These are phyloP conservation scores for Apophysomyces ossiformis DNA, from an alignment of 371 early-diverging fungal species.

Conservation along the genomic window DNA sequence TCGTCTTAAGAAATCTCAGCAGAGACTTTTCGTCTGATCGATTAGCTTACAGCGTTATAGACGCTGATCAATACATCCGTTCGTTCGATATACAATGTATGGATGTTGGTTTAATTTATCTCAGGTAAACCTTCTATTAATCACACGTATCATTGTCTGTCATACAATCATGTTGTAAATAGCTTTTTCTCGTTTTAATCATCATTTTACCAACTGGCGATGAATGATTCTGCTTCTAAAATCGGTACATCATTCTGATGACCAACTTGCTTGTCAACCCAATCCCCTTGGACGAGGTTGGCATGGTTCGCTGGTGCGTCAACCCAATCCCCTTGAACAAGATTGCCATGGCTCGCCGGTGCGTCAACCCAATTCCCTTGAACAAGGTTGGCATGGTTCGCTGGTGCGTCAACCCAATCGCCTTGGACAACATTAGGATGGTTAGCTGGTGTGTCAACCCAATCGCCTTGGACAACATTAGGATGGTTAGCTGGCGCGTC, in stretches of 20 bases:
- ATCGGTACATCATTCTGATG: not conserved
- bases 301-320: not conserved
- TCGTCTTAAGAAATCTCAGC: too few relatives aligned
- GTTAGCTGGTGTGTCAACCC: not conserved
- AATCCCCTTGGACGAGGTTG: not conserved
- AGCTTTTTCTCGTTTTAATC: not conserved
- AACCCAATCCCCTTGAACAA: not conserved
- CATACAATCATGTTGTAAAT: not conserved
- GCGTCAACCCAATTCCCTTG: not conserved
- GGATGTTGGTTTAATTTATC: too few relatives aligned
- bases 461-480: not conserved
- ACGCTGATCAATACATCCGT: too few relatives aligned
- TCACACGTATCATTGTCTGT: too few relatives aligned
- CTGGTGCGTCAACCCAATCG: not conserved
- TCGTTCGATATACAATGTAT: too few relatives aligned
- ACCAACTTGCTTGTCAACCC: not conserved
- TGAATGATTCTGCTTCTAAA: not conserved
- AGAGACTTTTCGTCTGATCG: too few relatives aligned
- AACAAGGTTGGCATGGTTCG: not conserved
- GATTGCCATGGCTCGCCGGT: not conserved
- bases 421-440: not conserved
- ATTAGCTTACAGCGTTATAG: too few relatives aligned
- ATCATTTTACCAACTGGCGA: not conserved
- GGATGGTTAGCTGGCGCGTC: not conserved
- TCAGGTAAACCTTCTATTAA: too few relatives aligned